Percentiles rank a stretch among this genome's conserved stretches.
phyloP scores from a whole-genome alignment of 331 rosid species.

The Spiraea crenata region DNA sequence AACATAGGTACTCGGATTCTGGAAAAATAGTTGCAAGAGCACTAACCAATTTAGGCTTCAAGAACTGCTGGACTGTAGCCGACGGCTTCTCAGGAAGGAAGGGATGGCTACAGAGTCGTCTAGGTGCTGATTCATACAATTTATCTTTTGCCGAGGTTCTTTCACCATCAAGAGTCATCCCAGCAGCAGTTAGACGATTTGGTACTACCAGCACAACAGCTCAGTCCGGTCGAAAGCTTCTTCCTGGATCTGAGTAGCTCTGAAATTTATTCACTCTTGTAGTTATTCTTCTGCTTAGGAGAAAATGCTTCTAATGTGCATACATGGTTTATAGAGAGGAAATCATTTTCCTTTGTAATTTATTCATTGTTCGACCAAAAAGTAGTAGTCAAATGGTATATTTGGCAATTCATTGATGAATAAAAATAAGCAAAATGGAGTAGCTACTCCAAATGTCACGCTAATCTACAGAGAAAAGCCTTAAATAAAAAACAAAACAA shows the following conservation, averaged over 20 bases:
- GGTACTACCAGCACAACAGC: slow-evolving; percentile 52
- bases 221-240: slow-evolving; percentile 52
- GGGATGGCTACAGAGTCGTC: slow-evolving; percentile 93
- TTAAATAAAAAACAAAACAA: too few species aligned
- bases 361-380: slow-evolving; percentile 17
- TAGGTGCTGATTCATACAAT: slow-evolving; percentile 78
- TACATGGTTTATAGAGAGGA: not conserved
- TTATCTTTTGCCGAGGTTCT: slow-evolving; percentile 68
- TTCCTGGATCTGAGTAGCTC: slow-evolving; percentile 64
- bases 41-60: slow-evolving; percentile 62
- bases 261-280: not conserved
- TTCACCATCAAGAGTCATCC: slow-evolving; percentile 77
- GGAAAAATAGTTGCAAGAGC: slow-evolving; percentile 78
- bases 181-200: slow-evolving; percentile 50
- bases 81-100: slow-evolving; percentile 86
- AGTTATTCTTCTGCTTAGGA: not conserved
- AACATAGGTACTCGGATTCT: slow-evolving; percentile 68
- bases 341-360: not conserved
- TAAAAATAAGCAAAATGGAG: too few species aligned
- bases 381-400: not conserved
- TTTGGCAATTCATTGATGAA: not conserved
- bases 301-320: slow-evolving; percentile 27
- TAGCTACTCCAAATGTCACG: too few species aligned
- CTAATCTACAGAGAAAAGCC: too few species aligned
- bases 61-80: slow-evolving; percentile 63